Percentiles rank a stretch among this genome's conserved stretches.
Evolutionary conservation across 768 basidiomycete species (phyloP).

Genomic region (Boletus reticulatus): DNA sequence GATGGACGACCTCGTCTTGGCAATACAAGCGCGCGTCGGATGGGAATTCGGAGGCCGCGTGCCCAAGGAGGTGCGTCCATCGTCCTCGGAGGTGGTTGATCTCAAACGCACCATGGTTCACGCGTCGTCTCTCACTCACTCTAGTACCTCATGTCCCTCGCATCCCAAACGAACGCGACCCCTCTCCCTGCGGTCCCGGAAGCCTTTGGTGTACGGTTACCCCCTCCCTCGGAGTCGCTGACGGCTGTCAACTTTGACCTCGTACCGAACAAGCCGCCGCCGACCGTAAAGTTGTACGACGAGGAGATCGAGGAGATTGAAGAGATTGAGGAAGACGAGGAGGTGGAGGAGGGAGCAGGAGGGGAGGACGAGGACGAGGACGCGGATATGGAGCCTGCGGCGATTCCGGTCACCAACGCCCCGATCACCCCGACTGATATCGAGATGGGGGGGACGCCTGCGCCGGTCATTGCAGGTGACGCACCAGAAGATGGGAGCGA

Average conservation of each 20-base stretch:
- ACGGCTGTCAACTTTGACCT: conserved; percentile 85
- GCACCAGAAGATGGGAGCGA: conserved; percentile 66
- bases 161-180: conserved; percentile 77
- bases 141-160: conserved; percentile 77
- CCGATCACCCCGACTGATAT: conserved; percentile 60
- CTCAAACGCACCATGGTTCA: no score
- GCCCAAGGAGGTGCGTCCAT: conserved; percentile 72
- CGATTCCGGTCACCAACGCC: conserved; percentile 40
- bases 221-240: conserved; percentile 63
- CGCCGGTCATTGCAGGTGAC: conserved; percentile 33
- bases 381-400: conserved; percentile 68
- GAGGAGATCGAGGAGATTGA: conserved; percentile 83
- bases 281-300: conserved; percentile 70
- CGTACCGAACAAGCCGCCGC: conserved; percentile 81
- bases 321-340: conserved; percentile 34
- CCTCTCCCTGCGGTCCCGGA: conserved; percentile 85
- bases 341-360: conserved; percentile 30
- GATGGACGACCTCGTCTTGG: conserved; percentile 77
- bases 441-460: conserved; percentile 44
- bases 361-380: conserved; percentile 51
- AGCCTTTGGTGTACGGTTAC: conserved; percentile 84
- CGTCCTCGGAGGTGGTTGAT: no score
- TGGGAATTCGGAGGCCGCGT: conserved; percentile 91
- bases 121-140: not conserved
- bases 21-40: conserved; percentile 85